A percentile compares a stretch with the other conserved stretches of the same genome.
These are phyloP conservation scores for Dichotomopilus funicola DNA, from an alignment of 2,329 filamentous ascomycete genomes.

Conservation along the genomic window DNA sequence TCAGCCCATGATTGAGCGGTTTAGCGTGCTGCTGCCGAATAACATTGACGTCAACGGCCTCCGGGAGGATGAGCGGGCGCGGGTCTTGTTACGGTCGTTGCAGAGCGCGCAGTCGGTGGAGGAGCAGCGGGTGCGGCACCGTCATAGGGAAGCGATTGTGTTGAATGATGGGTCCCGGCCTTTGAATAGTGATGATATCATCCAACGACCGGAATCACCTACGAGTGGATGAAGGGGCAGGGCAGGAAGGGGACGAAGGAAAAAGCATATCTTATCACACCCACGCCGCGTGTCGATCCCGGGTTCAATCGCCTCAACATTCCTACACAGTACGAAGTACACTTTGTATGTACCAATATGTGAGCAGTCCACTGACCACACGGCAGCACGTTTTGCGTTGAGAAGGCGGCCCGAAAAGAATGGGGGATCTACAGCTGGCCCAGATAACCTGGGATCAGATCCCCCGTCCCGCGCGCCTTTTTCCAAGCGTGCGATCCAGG, in stretches of 20 bases:
- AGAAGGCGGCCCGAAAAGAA: no score
- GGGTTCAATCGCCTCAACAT: no score
- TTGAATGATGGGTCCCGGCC: slow-evolving; percentile 78
- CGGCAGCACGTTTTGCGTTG: no score
- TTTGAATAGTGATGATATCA: slow-evolving; percentile 69
- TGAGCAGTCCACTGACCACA: no score
- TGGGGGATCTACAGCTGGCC: no score
- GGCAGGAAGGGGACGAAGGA: not conserved
- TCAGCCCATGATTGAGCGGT: slow-evolving; percentile 23
- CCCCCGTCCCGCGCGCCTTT: no score
- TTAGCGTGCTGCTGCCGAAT: slow-evolving; percentile 32
- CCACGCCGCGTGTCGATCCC: not conserved
- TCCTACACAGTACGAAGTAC: no score
- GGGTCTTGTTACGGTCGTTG: slow-evolving; percentile 30
- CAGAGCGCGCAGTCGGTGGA: slow-evolving; percentile 49
- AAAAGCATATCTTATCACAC: not conserved
- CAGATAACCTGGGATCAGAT: no score
- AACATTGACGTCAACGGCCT: slow-evolving; percentile 30
- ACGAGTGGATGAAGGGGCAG: not conserved
- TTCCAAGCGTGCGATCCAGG: no score
- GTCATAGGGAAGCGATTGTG: slow-evolving; percentile 83
- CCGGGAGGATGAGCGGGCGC: slow-evolving; percentile 28
- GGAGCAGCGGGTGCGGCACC: slow-evolving; percentile 66
- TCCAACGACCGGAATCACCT: slow-evolving; percentile 50
- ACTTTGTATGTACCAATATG: no score